phyloP scores from a whole-genome alignment of 768 basidiomycete species.

The Suillus ampliporus region DNA sequence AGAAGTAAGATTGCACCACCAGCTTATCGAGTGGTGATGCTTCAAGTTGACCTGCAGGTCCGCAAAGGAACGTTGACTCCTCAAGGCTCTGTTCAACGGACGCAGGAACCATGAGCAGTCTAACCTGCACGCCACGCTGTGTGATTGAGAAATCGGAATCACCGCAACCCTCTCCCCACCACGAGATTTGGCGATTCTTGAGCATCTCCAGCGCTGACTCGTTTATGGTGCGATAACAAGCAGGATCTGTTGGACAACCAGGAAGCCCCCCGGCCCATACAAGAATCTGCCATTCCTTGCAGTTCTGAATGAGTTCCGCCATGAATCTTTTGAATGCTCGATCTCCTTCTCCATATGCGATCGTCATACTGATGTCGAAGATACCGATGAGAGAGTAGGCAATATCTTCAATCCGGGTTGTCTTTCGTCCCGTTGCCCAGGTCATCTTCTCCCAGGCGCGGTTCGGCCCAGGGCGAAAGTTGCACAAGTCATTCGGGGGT shows the following conservation, averaged over 20 bases:
- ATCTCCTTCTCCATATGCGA: slow-evolving; percentile 24
- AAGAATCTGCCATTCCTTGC: slow-evolving; percentile 17
- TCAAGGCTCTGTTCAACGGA: background rate
- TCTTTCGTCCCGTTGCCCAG: slow-evolving; percentile 22
- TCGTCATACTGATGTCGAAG: slow-evolving; percentile 19
- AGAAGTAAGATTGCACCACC: slow-evolving; percentile 2
- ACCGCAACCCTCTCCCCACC: slow-evolving; percentile 6
- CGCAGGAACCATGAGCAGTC: slow-evolving; percentile 4
- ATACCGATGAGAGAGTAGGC: slow-evolving; percentile 24
- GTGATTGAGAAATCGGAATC: slow-evolving; percentile 11
- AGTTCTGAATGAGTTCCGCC: slow-evolving; percentile 10
- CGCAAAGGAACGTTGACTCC: slow-evolving; percentile 9
- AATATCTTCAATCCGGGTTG: slow-evolving; percentile 22
- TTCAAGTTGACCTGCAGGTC: background rate
- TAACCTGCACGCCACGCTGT: slow-evolving; percentile 12
- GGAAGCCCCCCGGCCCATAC: slow-evolving; percentile 9
- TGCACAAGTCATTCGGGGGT: slow-evolving; percentile 7
- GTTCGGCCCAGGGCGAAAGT: slow-evolving; percentile 9
- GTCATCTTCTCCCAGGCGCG: slow-evolving; percentile 12
- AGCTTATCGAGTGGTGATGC: background rate
- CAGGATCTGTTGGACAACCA: background rate
- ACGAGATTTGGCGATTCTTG: slow-evolving; percentile 7
- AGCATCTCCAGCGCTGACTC: background rate
- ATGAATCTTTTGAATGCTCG: slow-evolving; percentile 21
- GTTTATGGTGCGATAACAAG: background rate